A percentile compares a stretch with the other conserved stretches of the same genome.
Evolutionary conservation across 495 filamentous ascomycete species (phyloP).

Genomic region (Rhizodiscina lignyota): DNA sequence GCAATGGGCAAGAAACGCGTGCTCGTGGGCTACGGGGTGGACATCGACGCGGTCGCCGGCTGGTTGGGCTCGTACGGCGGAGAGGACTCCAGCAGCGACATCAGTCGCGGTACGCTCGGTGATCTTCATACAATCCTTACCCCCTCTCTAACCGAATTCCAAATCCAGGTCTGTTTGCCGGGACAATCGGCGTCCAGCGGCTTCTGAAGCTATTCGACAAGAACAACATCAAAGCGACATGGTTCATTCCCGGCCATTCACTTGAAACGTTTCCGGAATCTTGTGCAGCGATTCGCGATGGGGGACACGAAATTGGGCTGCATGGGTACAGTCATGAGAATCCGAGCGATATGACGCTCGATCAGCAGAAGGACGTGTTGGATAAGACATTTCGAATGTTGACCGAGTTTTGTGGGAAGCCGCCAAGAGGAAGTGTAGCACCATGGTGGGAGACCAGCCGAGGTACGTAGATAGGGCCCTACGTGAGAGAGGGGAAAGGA

Average conservation of each 20-base stretch:
- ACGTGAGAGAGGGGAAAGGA: no score
- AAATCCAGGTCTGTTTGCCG: constrained; percentile 46
- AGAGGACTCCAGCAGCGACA: constrained; percentile 51
- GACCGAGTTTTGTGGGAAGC: constrained; percentile 59
- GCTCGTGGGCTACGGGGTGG: constrained; percentile 36
- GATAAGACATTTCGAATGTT: constrained; percentile 61
- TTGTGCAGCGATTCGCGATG: constrained; percentile 53
- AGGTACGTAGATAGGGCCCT: no score
- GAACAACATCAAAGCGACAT: constrained; percentile 68
- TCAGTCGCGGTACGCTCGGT: constrained; percentile 35
- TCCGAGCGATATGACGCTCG: constrained; percentile 49
- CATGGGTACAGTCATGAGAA: constrained; percentile 64
- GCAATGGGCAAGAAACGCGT: constrained; percentile 45
- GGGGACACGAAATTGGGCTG: constrained; percentile 53
- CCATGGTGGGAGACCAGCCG: constrained; percentile 31
- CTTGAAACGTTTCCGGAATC: constrained; percentile 68
- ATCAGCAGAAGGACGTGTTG: constrained; percentile 59
- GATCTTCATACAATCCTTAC: neutral
- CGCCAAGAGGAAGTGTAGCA: constrained; percentile 48
- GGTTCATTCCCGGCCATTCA: constrained; percentile 70
- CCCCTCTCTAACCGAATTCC: neutral
- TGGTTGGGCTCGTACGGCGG: constrained; percentile 63
- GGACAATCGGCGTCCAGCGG: constrained; percentile 52
- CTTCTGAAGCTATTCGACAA: constrained; percentile 62
- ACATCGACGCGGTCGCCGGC: constrained; percentile 55